Percentiles rank a stretch among this genome's conserved stretches.
Evolutionary conservation across 208 protist species (phyloP).

Genomic region (Naegleria gruberi): DNA sequence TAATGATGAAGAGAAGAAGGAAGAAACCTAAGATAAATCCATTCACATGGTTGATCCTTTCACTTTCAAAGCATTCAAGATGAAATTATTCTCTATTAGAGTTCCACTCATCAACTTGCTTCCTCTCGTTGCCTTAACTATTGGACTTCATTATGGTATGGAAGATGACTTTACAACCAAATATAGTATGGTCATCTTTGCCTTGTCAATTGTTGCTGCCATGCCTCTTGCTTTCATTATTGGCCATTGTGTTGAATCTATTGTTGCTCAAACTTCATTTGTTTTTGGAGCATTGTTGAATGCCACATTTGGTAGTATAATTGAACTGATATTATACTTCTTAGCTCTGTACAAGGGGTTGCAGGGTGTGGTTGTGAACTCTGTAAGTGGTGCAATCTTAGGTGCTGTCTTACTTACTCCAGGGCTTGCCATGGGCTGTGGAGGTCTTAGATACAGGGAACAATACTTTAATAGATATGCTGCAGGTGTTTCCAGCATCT

Average conservation of each 20-base stretch:
- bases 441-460: constrained; percentile 55
- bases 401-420: constrained; percentile 46
- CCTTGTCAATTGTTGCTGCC: not conserved
- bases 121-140: not conserved
- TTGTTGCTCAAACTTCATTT: constrained; percentile 55
- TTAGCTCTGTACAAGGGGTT: constrained; percentile 28
- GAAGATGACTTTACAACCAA: not conserved
- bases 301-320: constrained; percentile 61
- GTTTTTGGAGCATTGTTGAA: constrained; percentile 56
- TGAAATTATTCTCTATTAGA: not conserved
- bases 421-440: constrained; percentile 30
- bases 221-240: not conserved
- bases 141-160: not conserved
- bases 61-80: not conserved
- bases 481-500: constrained; percentile 45
- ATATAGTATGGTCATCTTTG: not conserved
- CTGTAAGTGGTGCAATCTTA: constrained; percentile 46
- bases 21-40: not conserved
- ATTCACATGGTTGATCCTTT: not conserved
- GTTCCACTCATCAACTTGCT: not conserved
- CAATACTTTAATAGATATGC: constrained; percentile 52
- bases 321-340: constrained; percentile 57
- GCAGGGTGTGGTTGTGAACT: constrained; percentile 21
- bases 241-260: constrained; percentile 32
- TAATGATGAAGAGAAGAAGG: no score